Percentiles rank a stretch among this genome's conserved stretches.
Conservation (phyloP, 2,329 filamentous ascomycete species). For the Penicillium sp. region DNA sequence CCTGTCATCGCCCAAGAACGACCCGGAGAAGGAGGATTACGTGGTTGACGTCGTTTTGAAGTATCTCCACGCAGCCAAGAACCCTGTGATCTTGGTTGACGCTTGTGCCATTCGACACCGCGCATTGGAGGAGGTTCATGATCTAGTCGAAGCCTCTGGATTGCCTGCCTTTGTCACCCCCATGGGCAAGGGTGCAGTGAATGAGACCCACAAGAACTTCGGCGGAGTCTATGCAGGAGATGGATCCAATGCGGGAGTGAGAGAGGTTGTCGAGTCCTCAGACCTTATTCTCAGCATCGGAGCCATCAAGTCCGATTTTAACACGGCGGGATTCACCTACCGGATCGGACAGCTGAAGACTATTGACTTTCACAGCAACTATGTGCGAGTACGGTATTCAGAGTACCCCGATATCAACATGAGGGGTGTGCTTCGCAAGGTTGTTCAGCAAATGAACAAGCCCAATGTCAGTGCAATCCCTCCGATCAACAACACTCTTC, state of each 20-base stretch:
- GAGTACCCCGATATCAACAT: constrained; percentile 78
- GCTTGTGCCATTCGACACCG: constrained; percentile 78
- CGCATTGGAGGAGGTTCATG: constrained; percentile 70
- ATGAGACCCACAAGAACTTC: constrained; percentile 74
- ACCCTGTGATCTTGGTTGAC: constrained; percentile 78
- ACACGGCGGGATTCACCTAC: constrained; percentile 75
- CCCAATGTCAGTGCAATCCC: constrained; percentile 58
- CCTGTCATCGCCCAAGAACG: constrained; percentile 64
- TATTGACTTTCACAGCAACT: constrained; percentile 80
- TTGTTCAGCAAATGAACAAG: constrained; percentile 60
- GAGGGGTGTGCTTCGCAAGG: constrained; percentile 74
- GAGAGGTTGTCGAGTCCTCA: constrained; percentile 41
- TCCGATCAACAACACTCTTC: constrained; percentile 56
- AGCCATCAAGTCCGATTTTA: constrained; percentile 48
- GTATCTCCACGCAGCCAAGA: constrained; percentile 70
- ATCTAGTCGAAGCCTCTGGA: constrained; percentile 69
- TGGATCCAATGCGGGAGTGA: constrained; percentile 61
- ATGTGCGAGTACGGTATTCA: constrained; percentile 73
- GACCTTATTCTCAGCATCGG: constrained; percentile 47
- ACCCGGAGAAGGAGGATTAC: constrained; percentile 72
- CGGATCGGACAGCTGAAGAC: constrained; percentile 75
- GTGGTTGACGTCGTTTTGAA: constrained; percentile 78
- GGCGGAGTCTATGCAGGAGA: constrained; percentile 84
- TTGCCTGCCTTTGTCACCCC: constrained; percentile 85
- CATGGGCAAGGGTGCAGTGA: constrained; percentile 83